Evolutionary conservation across 139 green algal species (phyloP), one percentile per base, ranked within the genome.

Genomic region (Chlorella sp.): DNA sequence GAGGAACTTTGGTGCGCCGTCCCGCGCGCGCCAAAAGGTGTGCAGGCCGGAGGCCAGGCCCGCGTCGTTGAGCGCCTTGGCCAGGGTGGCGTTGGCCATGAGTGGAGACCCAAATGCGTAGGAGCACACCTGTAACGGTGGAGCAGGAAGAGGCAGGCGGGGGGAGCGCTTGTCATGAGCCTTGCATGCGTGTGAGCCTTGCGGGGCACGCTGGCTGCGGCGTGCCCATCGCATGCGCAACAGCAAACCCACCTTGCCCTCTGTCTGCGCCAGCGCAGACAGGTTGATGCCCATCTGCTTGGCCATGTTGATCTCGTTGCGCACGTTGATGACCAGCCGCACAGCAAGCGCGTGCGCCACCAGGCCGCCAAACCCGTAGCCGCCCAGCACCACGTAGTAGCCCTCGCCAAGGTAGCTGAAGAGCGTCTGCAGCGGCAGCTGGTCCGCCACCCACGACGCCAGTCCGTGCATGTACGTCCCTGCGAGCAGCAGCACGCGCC

Each of bases 231-330:
- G n/a, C n/a, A n/a, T n/a, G n/a, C n/a, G n/a, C n/a, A n/a, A n/a
- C n/a, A n/a, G n/a, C n/a, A n/a, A n/a, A n/a, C n/a, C n/a, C 42
- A 76, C 79, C 79, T 84, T 84, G 61, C 74, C 70, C 2, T 68
- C 74, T 26, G 74, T 72, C 61, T 74, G 31, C 10, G 49, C 74
- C 24, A 81, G 66, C 1, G 65, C 55, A 24, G 61, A 70, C 5
- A 84, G 71, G 66, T 77, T 77, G 66, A 84, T 81, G 60, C 79
- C 79, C 67, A 79, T 73, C 26, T 71, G 64, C 50, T 70, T 10
- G 10, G 79, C 79, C 35, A 74, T 20, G 36, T 65, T 20, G 49
- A 84, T 71, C 74, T 84, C 79, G 29, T 79, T 66, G 29, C 74
- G 67, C 67, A 84, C 34, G 50, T 81, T 74, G 61, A 81, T 74